Base-by-base conservation (phyloP, 1,139 yeast species). In the Maudiozyma humilis region DNA sequence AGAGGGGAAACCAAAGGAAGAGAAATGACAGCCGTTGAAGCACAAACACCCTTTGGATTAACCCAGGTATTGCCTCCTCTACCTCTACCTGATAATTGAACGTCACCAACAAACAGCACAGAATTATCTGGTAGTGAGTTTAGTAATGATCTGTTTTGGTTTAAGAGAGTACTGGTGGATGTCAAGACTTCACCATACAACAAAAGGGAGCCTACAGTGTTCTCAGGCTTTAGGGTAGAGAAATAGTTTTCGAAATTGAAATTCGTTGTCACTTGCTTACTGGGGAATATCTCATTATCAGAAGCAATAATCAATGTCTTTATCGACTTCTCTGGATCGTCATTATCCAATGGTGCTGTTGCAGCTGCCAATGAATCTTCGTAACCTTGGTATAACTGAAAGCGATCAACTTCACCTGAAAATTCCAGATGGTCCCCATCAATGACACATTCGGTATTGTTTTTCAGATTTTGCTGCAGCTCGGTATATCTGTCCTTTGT, bases 31-130 rank as follows among this genome's bases (percentile, higher is more conserved):
- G 79, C 74, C 0, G 96, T 86, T 29, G 80, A 76, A 0, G 97
- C 95, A 63, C 88, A 67, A 0, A 88, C 95, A 6, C 99, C 99
- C 32, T 76, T 74, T 1, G 98, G 98, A 52, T 87, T 89, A 20
- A 93, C 81, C 98, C 98, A 93, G 1, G 81, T 81, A 55, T 93
- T 93, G 2, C 93, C 94, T 5, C 96, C 95, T 47, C 99, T 76
- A 1, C 99, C 99, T 42, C 93, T 72, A 1, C 98, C 99, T 0
- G 88, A 76, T 1, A 86, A 80, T 61, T 93, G 99, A 2, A 84
- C 76, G 1, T 91, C 79, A 1, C 93, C 95, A 3, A 82, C 73
- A 43, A 55, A 59, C 5, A 62, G 46, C 32, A 56, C 47, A 0
- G 62, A 45, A 32, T 53, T 57, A 10, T 55, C 52, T 7, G 65